Evolutionary conservation across 139 green algal genomes (phyloP).

Genomic region (Yamagishiella unicocca): DNA sequence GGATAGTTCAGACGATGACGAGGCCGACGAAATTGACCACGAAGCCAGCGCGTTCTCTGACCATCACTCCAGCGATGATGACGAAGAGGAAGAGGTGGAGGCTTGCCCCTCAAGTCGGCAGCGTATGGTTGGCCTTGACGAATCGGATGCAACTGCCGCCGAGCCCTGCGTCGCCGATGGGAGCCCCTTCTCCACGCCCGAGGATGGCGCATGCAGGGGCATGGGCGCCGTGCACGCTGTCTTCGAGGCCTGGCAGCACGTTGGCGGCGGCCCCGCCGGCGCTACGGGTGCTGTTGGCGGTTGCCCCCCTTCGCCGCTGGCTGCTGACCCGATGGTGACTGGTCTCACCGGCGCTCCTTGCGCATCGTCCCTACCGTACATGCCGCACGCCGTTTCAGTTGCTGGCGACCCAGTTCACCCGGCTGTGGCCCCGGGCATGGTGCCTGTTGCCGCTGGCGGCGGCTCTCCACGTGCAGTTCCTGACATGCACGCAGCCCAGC

Average conservation of each 20-base stretch:
- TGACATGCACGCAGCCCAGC: too few species aligned
- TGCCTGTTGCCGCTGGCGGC: background rate
- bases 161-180: too few species aligned
- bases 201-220: background rate
- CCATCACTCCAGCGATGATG: background rate
- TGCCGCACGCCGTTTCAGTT: background rate
- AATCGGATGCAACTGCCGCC: too few species aligned
- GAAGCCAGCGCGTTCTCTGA: background rate
- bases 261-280: background rate
- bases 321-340: background rate
- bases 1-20: constrained; percentile 23
- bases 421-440: background rate
- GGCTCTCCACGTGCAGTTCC: background rate
- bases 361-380: background rate
- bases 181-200: too few species aligned
- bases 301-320: background rate
- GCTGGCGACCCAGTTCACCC: constrained; percentile 5
- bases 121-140: too few species aligned
- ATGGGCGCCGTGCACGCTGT: background rate
- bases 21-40: background rate
- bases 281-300: background rate
- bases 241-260: background rate
- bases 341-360: background rate
- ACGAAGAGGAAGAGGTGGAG: background rate
- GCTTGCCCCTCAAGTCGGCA: background rate